Conservation (phyloP, 352 stramenopile species). For the Phytophthora ohioensis region DNA sequence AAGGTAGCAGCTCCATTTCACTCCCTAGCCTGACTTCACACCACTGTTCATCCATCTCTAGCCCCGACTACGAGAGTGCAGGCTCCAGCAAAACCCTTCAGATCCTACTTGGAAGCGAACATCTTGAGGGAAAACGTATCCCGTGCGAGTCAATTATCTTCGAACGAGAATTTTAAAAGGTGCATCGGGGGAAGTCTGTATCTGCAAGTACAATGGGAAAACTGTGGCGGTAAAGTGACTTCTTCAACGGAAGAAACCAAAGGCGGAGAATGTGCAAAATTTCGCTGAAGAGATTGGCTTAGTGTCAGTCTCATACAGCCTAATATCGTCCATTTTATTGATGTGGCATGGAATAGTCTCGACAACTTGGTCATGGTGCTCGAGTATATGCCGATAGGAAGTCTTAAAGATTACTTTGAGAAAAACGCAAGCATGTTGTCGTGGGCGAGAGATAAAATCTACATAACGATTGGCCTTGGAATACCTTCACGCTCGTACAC, state of each 20-base stretch:
- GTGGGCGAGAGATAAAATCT: not conserved
- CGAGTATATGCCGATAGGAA: conserved; percentile 28
- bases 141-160: not conserved
- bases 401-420: conserved; percentile 26
- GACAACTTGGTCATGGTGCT: conserved; percentile 43
- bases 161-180: not conserved
- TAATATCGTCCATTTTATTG: conserved; percentile 55
- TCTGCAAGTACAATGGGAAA: not conserved
- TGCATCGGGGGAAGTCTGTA: conserved; percentile 3
- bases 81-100: not conserved
- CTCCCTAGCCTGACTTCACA: no score
- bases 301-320: conserved; percentile 51
- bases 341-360: conserved; percentile 53
- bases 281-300: conserved; percentile 50
- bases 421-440: conserved; percentile 4
- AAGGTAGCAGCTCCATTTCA: no score
- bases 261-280: conserved; percentile 25
- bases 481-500: not conserved
- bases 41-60: no score
- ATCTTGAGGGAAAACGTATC: not conserved
- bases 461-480: not conserved
- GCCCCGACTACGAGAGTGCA: not conserved
- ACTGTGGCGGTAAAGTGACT: conserved; percentile 1
- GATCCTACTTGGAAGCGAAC: not conserved
- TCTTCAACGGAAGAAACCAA: conserved; percentile 1